Conservation (phyloP, 441 rosid species). For the Adansonia grandidieri region DNA sequence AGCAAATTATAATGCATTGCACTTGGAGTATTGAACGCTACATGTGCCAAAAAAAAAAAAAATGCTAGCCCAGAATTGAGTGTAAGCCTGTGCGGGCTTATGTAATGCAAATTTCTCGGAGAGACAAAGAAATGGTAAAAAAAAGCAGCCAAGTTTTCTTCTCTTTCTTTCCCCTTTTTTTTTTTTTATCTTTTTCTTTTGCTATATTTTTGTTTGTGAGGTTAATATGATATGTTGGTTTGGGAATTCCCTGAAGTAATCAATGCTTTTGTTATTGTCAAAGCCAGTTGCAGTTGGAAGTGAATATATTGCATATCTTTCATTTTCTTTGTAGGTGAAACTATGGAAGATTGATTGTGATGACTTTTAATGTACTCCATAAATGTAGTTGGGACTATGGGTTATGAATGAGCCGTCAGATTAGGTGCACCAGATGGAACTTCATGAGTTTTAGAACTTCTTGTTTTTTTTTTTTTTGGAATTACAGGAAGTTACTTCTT, state of each 20-base stretch:
- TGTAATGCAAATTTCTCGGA: background rate
- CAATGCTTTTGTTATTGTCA: constrained; percentile 38
- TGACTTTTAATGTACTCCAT: background rate
- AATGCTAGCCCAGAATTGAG: background rate
- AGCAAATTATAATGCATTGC: background rate
- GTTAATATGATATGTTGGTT: constrained; percentile 44
- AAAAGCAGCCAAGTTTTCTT: background rate
- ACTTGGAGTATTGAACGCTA: background rate
- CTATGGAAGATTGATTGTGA: background rate
- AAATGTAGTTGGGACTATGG: background rate
- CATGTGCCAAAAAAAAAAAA: background rate
- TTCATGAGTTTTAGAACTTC: background rate
- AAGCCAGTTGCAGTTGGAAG: constrained; percentile 31
- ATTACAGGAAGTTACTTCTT: background rate
- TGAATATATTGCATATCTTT: background rate
- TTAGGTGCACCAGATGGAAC: constrained; percentile 28
- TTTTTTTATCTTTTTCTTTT: background rate
- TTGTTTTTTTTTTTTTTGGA: background rate
- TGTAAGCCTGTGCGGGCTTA: background rate
- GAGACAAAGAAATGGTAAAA: background rate
- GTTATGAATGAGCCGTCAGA: constrained; percentile 11
- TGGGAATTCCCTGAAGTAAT: constrained; percentile 50
- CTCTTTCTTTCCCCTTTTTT: background rate
- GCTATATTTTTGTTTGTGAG: constrained; percentile 6
- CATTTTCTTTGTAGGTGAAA: background rate